Percentiles rank a stretch among this genome's conserved stretches.
These are phyloP conservation scores for Radiomyces spectabilis DNA, from an alignment of 192 early-diverging fungal species.

Conservation along the genomic window DNA sequence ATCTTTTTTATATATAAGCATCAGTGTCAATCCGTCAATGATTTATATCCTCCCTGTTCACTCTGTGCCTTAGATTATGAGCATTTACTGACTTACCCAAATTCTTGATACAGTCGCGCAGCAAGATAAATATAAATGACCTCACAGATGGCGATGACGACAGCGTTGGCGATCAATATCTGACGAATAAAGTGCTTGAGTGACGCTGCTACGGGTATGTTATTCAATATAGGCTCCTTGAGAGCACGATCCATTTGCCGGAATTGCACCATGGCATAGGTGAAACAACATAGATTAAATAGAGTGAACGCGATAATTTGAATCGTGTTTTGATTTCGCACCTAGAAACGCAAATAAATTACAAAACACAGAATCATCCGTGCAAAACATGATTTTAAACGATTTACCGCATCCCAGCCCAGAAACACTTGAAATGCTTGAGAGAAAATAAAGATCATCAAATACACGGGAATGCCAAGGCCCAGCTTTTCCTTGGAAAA, in stretches of 20 bases:
- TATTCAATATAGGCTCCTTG: not conserved
- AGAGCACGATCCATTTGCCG: constrained; percentile 42
- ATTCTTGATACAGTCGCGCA: constrained; percentile 47
- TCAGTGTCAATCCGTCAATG: not conserved
- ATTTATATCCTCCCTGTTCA: not conserved
- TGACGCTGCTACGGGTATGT: not conserved
- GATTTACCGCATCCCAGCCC: constrained; percentile 61
- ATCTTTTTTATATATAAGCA: constrained; percentile 21
- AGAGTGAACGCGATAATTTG: constrained; percentile 59
- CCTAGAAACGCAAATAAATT: constrained; percentile 24
- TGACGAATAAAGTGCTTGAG: constrained; percentile 12
- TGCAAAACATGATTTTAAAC: not conserved
- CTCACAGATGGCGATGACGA: constrained; percentile 45
- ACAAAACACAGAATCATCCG: not conserved
- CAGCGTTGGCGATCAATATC: constrained; percentile 44
- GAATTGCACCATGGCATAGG: constrained; percentile 65
- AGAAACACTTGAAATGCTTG: constrained; percentile 62
- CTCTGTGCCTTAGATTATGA: not conserved
- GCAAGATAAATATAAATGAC: constrained; percentile 40
- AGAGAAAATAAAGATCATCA: constrained; percentile 65
- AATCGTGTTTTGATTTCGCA: constrained; percentile 64
- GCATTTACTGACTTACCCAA: constrained; percentile 35
- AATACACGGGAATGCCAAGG: constrained; percentile 57
- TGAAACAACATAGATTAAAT: constrained; percentile 57
- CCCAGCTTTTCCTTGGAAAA: constrained; percentile 8